Base-by-base conservation (phyloP, 768 basidiomycete species). In the Pholiota microspora region DNA sequence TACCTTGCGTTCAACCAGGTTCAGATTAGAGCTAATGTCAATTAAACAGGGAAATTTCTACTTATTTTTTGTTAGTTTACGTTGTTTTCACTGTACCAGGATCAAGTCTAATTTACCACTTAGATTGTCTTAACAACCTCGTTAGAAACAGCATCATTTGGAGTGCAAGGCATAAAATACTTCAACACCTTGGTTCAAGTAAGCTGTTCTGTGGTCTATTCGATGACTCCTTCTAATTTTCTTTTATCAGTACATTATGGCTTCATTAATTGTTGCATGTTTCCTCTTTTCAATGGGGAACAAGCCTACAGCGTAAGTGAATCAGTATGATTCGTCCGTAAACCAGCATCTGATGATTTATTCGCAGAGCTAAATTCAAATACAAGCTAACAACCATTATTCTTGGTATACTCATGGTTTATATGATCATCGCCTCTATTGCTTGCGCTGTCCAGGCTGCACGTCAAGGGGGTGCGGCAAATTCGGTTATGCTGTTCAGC, bases 221-320 rank as follows among this genome's bases (percentile, higher is more conserved):
- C 16, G 29, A 51, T 15, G 31, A 9, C 44, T 55, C 18, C 16
- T 31, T 45, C 57, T 34, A 53, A 55, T 56, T 10, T 62, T 45
- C 18, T 34, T 6, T 44, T 18, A 49, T 8, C 62, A 94, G 86
- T 96, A 92, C 67, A 71, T 86, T 29, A 86, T 97, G 79, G 85
- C 87, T 3, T 89, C 89, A 3, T 80, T 92, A 36, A 80, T 98
- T 25, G 79, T 94, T n/a, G 87, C 90, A 7, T 89, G 86, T 61
- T 97, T 98, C 78, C 75, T 97, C 1, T 89, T 97, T 68, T 89
- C 92, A 0, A 96, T 98, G 94, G 95, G 95, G 15, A 97, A 97
- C 69, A 88, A 89, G 66, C 94, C 94, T 3, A 80, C 83, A 72
- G 85, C 90, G 92, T 94, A 58, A 25, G 74, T 64, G 21, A 44